Evolutionary conservation across 345 rosid genomes (phyloP).

Genomic region (Acer saccharum): DNA sequence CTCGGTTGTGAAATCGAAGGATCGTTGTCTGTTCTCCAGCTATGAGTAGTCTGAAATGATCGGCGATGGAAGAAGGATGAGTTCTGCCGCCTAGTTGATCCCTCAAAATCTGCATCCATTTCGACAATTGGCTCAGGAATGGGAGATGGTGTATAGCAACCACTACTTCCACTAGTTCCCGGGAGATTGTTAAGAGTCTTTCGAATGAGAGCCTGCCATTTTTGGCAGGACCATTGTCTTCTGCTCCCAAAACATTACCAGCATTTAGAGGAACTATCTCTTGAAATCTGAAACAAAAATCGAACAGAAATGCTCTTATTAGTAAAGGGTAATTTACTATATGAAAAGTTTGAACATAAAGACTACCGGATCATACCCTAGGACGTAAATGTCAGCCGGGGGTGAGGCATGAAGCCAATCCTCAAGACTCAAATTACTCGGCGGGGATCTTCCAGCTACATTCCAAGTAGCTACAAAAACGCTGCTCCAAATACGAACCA

Average conservation of each 20-base stretch:
- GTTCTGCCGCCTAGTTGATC: conserved; percentile 86
- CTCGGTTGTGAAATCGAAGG: conserved; percentile 64
- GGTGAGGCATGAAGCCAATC: conserved; percentile 98
- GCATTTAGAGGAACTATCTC: conserved; percentile 99
- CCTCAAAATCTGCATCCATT: conserved; percentile 92
- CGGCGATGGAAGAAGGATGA: conserved; percentile 81
- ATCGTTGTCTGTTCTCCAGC: conserved; percentile 86
- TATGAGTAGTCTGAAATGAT: conserved; percentile 85
- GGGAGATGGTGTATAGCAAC: conserved; percentile 84
- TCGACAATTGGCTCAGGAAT: conserved; percentile 89
- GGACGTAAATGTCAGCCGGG: conserved; percentile 95
- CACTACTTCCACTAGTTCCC: conserved; percentile 74
- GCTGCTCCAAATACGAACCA: conserved; percentile 47
- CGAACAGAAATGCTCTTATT: background rate
- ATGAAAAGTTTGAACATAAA: conserved; percentile 19
- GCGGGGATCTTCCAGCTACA: conserved; percentile 95
- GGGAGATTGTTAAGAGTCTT: conserved; percentile 87
- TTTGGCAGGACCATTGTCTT: conserved; percentile 98
- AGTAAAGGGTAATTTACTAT: background rate
- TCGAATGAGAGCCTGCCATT: conserved; percentile 84
- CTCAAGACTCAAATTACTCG: conserved; percentile 76
- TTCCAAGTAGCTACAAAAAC: conserved; percentile 95
- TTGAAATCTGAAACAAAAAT: conserved; percentile 66
- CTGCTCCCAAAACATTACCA: conserved; percentile 93
- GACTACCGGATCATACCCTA: conserved; percentile 59